Evolutionary conservation across 768 basidiomycete genomes (phyloP).

Genomic region (Clavulina sp.): DNA sequence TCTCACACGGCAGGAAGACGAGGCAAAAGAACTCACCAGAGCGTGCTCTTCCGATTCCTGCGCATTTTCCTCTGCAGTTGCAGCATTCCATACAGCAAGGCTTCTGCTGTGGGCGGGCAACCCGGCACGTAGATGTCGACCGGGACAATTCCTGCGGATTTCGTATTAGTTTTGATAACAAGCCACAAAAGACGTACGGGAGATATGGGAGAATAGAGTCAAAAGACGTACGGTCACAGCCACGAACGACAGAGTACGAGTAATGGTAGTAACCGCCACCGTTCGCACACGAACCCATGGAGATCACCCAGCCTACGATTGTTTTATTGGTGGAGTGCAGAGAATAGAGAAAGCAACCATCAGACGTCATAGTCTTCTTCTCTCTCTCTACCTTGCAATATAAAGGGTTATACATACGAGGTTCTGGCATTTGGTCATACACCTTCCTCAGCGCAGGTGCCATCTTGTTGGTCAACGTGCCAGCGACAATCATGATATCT

Average conservation of each 20-base stretch:
- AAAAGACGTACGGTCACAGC: constrained; percentile 68
- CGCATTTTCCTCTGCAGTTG: constrained; percentile 96
- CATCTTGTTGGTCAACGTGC: constrained; percentile 99
- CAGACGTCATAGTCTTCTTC: neutral
- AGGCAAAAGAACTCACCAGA: constrained; percentile 42
- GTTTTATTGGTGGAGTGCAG: neutral
- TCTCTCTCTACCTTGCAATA: neutral
- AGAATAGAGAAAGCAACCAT: neutral
- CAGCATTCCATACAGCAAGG: constrained; percentile 88
- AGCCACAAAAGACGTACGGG: neutral
- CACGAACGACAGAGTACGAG: constrained; percentile 95
- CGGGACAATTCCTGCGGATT: constrained; percentile 69
- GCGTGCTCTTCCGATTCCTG: constrained; percentile 63
- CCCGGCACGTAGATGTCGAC: constrained; percentile 98
- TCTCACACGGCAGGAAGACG: neutral
- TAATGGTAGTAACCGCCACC: constrained; percentile 97
- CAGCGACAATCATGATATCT: constrained; percentile 98
- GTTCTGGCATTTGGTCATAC: constrained; percentile 98
- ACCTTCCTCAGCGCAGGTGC: constrained; percentile 93
- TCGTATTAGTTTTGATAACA: neutral
- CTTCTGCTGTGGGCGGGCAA: constrained; percentile 91
- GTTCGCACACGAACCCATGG: constrained; percentile 99
- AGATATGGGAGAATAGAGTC: constrained; percentile 4
- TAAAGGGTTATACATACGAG: constrained; percentile 50
- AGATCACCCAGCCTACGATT: constrained; percentile 81